phyloP scores from a whole-genome alignment of 345 rosid genomes.

The Schrenkiella parvula region DNA sequence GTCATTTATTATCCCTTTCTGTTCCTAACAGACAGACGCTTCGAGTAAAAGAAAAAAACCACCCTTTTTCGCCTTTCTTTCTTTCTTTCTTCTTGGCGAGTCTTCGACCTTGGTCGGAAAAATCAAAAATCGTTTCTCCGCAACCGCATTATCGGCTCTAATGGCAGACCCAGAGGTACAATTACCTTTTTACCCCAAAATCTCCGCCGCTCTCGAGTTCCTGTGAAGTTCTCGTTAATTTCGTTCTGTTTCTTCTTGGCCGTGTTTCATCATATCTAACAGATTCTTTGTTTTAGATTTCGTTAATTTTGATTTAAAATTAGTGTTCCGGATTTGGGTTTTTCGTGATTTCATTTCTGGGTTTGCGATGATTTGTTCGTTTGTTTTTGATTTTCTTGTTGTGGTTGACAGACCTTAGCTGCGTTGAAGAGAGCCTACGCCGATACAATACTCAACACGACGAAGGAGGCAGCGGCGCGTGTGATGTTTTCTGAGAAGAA shows the following conservation, averaged over 20 bases:
- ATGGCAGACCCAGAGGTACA: slow-evolving; percentile 65
- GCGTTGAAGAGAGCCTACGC: slow-evolving; percentile 96
- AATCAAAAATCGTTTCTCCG: slow-evolving; percentile 27
- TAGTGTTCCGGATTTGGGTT: not conserved
- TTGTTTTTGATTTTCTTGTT: not conserved
- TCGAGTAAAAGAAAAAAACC: slow-evolving; percentile 29
- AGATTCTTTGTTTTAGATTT: not conserved
- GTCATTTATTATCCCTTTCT: slow-evolving; percentile 35
- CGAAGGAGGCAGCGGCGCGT: slow-evolving; percentile 90
- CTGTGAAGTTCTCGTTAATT: not conserved
- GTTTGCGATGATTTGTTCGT: slow-evolving; percentile 19
- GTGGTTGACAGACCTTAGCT: slow-evolving; percentile 49
- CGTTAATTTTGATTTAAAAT: not conserved
- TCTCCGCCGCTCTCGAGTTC: slow-evolving; percentile 16
- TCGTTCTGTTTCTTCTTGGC: slow-evolving; percentile 1
- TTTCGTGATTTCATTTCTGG: not conserved
- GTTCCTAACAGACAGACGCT: slow-evolving; percentile 82
- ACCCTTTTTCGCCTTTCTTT: slow-evolving; percentile 11
- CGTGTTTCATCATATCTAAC: not conserved
- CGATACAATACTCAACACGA: slow-evolving; percentile 74
- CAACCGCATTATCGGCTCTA: slow-evolving; percentile 29
- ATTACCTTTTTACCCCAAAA: slow-evolving; percentile 18
- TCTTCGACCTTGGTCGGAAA: slow-evolving; percentile 41
- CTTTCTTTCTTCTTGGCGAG: slow-evolving; percentile 16
- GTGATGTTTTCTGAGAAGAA: slow-evolving; percentile 77